Evolutionary conservation across 148 eudicot genomes (phyloP).

Genomic region (Silene uniflora): DNA sequence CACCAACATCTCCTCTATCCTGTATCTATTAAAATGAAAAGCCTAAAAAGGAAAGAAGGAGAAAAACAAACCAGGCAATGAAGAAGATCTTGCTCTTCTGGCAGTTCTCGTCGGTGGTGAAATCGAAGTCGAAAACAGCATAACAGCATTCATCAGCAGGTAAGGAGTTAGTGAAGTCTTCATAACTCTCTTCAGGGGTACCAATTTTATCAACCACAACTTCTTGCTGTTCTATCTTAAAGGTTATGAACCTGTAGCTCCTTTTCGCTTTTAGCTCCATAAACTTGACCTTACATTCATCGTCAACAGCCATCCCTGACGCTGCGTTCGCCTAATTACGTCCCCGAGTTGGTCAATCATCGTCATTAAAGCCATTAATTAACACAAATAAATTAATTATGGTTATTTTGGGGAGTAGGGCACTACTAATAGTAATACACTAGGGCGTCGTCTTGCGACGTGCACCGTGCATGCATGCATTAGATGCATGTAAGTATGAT

Average conservation of each 20-base stretch:
- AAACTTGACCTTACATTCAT: conserved; percentile 72
- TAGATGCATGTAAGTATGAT: no score
- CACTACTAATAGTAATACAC: no score
- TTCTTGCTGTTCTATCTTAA: conserved; percentile 61
- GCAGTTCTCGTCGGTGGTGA: conserved; percentile 67
- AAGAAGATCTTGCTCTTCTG: conserved; percentile 90
- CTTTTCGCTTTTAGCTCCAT: conserved; percentile 68
- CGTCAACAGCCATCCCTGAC: conserved; percentile 73
- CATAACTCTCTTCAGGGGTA: conserved; percentile 49
- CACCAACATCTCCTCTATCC: no score
- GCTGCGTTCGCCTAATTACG: conserved; percentile 57
- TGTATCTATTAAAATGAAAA: neutral
- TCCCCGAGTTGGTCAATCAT: neutral
- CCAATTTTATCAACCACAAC: conserved; percentile 80
- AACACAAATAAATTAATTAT: neutral
- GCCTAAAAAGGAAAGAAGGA: neutral
- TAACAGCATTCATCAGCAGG: conserved; percentile 79
- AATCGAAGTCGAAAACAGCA: conserved; percentile 76
- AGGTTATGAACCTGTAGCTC: conserved; percentile 55
- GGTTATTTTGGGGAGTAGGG: neutral
- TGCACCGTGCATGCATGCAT: no score
- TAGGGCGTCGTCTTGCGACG: no score
- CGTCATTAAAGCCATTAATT: neutral
- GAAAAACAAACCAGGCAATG: conserved; percentile 56
- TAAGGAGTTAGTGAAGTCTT: conserved; percentile 59